Evolutionary conservation across 306 rosid species (phyloP).

Genomic region (Quercus wislizeni): DNA sequence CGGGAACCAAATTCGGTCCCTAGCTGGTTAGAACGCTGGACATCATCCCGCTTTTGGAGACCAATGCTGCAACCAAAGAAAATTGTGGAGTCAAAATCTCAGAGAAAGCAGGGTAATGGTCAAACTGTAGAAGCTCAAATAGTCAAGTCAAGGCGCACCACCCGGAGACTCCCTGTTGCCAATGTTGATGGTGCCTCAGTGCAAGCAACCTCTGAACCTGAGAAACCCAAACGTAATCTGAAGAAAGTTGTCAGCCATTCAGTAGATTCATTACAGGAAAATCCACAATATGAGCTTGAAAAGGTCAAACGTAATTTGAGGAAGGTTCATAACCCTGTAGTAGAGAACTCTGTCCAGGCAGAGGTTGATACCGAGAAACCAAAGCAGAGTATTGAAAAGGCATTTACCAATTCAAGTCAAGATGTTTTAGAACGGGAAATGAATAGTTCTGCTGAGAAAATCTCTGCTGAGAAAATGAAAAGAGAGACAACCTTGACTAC

Average conservation of each 20-base stretch:
- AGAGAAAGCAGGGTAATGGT: constrained; percentile 53
- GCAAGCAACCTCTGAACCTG: constrained; percentile 67
- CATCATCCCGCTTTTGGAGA: constrained; percentile 73
- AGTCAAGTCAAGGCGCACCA: constrained; percentile 67
- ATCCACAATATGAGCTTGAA: constrained; percentile 90
- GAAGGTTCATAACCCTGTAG: constrained; percentile 83
- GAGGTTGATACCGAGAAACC: constrained; percentile 58
- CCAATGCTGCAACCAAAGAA: constrained; percentile 79
- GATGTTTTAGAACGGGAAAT: constrained; percentile 39
- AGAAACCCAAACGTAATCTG: constrained; percentile 70
- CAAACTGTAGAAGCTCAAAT: constrained; percentile 55
- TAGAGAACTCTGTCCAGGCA: constrained; percentile 50
- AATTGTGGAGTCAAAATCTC: constrained; percentile 54
- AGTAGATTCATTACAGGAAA: constrained; percentile 61
- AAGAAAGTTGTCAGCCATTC: constrained; percentile 70
- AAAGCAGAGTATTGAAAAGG: constrained; percentile 58
- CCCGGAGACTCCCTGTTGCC: constrained; percentile 58
- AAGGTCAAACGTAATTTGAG: constrained; percentile 91
- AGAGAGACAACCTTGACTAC: constrained; percentile 37
- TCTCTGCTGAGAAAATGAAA: constrained; percentile 44
- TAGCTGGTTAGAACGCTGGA: constrained; percentile 91
- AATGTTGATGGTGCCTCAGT: constrained; percentile 48
- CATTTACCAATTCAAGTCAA: constrained; percentile 30
- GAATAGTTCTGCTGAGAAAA: constrained; percentile 40
- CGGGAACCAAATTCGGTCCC: constrained; percentile 77